A percentile compares a stretch with the other conserved stretches of the same genome.
phyloP scores from a whole-genome alignment of 805 yeast genomes.

The Saturnispora diversa region DNA sequence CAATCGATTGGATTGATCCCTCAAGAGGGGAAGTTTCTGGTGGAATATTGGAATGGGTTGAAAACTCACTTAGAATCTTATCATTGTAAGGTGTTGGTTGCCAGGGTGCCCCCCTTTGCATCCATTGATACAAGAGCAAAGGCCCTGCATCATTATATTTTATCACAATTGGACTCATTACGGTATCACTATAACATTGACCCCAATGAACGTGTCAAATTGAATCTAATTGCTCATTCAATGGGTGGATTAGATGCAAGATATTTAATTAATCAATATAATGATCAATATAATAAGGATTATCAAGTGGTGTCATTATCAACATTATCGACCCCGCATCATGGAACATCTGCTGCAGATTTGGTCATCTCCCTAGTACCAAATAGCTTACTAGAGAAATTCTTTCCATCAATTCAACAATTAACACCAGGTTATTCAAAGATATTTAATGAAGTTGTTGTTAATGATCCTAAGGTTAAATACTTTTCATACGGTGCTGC shows the following conservation, averaged over 20 bases:
- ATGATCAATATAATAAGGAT: constrained; percentile 37
- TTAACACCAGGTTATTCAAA: constrained; percentile 49
- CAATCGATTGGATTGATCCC: not conserved
- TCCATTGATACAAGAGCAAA: constrained; percentile 62
- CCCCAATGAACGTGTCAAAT: constrained; percentile 34
- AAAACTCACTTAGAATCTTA: constrained; percentile 46
- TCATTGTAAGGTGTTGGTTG: constrained; percentile 64
- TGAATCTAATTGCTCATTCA: constrained; percentile 80
- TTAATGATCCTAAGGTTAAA: constrained; percentile 51
- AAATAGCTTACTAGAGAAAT: constrained; percentile 11
- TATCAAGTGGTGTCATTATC: constrained; percentile 58
- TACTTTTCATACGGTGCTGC: constrained; percentile 83
- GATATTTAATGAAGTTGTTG: constrained; percentile 44
- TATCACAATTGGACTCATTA: constrained; percentile 16
- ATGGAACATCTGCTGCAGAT: constrained; percentile 80
- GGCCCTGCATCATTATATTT: constrained; percentile 45
- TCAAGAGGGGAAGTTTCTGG: constrained; percentile 30
- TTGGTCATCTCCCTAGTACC: constrained; percentile 36
- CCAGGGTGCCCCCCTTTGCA: constrained; percentile 79
- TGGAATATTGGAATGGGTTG: constrained; percentile 82
- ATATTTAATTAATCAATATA: constrained; percentile 54
- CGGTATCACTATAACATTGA: constrained; percentile 23
- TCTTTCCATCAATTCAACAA: constrained; percentile 46
- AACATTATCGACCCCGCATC: constrained; percentile 83
- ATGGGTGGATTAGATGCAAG: constrained; percentile 93